These are phyloP conservation scores for Saccharomycopsis javanensis DNA, from an alignment of 805 yeast species.

Conservation along the genomic window DNA sequence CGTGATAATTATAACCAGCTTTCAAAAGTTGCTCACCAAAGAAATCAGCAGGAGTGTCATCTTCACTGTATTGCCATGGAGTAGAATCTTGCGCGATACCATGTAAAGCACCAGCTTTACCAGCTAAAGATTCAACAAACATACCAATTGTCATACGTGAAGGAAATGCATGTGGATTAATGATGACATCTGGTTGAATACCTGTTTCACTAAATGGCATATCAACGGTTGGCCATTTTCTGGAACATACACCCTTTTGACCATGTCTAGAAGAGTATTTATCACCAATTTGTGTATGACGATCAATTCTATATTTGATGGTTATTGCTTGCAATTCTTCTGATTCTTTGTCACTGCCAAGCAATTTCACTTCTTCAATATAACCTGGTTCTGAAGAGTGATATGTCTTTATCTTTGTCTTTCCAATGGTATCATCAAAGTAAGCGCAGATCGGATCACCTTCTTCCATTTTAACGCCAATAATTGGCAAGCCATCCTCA, in stretches of 20 bases:
- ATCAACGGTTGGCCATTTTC: constrained; percentile 95
- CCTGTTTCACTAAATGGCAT: constrained; percentile 97
- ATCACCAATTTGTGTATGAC: constrained; percentile 94
- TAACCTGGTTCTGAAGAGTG: constrained; percentile 92
- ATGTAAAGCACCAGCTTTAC: constrained; percentile 96
- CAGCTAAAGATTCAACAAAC: constrained; percentile 98
- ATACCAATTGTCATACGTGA: constrained; percentile 99
- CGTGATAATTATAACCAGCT: constrained; percentile 95
- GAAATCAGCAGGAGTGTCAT: constrained; percentile 93
- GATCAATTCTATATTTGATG: constrained; percentile 81
- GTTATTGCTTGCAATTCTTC: constrained; percentile 77
- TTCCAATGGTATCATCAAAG: constrained; percentile 83
- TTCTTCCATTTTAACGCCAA: constrained; percentile 82
- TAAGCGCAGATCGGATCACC: constrained; percentile 95
- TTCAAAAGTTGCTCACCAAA: constrained; percentile 84
- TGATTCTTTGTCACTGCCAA: constrained; percentile 71
- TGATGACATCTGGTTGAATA: constrained; percentile 94
- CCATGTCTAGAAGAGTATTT: constrained; percentile 97
- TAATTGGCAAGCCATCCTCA: constrained; percentile 82
- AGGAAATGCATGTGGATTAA: constrained; percentile 99
- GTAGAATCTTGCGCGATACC: constrained; percentile 97
- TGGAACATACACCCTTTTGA: constrained; percentile 96
- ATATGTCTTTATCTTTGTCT: constrained; percentile 84
- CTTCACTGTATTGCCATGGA: constrained; percentile 89
- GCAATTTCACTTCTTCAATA: constrained; percentile 86